Evolutionary conservation across 2,329 filamentous ascomycete genomes (phyloP), one percentile per base, ranked within the genome.

Genomic region (Venturia aucupariae): DNA sequence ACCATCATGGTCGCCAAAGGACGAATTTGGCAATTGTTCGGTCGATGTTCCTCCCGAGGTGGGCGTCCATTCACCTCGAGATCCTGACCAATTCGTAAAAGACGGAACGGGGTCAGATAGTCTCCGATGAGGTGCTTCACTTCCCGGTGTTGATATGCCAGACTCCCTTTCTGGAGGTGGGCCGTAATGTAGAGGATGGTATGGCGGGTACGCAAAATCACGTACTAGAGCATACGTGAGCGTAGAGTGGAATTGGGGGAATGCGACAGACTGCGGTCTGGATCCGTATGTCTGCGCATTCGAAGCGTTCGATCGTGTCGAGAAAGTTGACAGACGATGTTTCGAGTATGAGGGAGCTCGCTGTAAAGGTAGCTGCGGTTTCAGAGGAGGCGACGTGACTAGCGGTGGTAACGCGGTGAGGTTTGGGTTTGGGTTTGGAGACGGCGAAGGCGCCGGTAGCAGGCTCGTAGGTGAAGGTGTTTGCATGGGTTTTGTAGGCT

Each of bases 121-220:
- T 68, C 91, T 82, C 69, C 90, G 83, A 67, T 80, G 78, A 57
- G 85, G 81, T 75, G 86, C 81, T 75, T 93, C 90, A 75, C 90
- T 94, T 19, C 84, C 86, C 11, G 93, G 92, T 0, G 92, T 96
- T n/a, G 89, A 92, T 69, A 89, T 82, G 65, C 87, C 88, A 0
- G 92, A 95, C 86, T 85, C 32, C 85, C 81, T 32, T 69, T 92
- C 88, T 44, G 88, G 88, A 19, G 90, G 87, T n/a, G 93, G 90
- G 1, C 94, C 94, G 80, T 96, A 96, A 79, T 97, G 94, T 75
- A 97, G 82, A 54, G 90, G 92, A 75, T 97, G 90, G 64, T 83
- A 82, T 32, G 84, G 74, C 39, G 90, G 86, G 74, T 97, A 99
- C 69, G 94, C 94, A 78, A 97, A 99, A 80, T 99, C 94, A 72